These are phyloP conservation scores for Leccinum angustisporum DNA, from an alignment of 1,284 basidiomycete genomes.

Conservation along the genomic window DNA sequence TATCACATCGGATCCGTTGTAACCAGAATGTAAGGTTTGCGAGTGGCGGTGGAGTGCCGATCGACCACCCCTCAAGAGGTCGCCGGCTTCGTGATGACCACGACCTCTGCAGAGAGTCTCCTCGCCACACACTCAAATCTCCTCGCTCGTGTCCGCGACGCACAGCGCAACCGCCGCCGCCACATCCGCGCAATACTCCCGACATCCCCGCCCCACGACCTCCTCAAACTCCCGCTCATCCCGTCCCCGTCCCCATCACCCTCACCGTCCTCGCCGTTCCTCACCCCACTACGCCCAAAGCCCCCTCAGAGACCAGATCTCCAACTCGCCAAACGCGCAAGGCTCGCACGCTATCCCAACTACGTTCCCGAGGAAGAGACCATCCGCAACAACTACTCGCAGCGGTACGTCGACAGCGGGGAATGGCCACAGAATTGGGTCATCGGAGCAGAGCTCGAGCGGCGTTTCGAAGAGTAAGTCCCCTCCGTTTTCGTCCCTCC, in stretches of 20 bases:
- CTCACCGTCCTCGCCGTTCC: conserved; percentile 45
- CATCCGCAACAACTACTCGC: conserved; percentile 92
- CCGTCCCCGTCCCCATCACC: conserved; percentile 50
- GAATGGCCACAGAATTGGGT: conserved; percentile 93
- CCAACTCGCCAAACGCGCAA: conserved; percentile 67
- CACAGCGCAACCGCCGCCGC: conserved; percentile 43
- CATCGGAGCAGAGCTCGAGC: conserved; percentile 79
- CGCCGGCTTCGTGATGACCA: conserved; percentile 5
- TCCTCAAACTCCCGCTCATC: conserved; percentile 50
- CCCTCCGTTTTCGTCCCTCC: not conserved
- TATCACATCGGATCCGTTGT: too few species aligned
- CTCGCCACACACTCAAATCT: conserved; percentile 50
- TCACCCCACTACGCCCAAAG: conserved; percentile 36
- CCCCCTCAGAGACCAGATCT: conserved; percentile 51
- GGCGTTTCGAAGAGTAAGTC: conserved; percentile 90
- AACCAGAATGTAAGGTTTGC: too few species aligned
- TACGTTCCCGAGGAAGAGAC: conserved; percentile 92
- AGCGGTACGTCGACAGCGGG: conserved; percentile 86
- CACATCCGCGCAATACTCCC: conserved; percentile 37
- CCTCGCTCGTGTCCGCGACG: conserved; percentile 40
- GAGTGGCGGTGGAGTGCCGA: too few species aligned
- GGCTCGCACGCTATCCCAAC: conserved; percentile 65
- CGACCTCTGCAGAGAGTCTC: conserved; percentile 47
- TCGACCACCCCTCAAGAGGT: too few species aligned
- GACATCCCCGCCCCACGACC: conserved; percentile 35